A percentile compares a stretch with the other conserved stretches of the same genome.
These are phyloP conservation scores for Lentinula sp. DNA, from an alignment of 768 basidiomycete genomes.

Conservation along the genomic window DNA sequence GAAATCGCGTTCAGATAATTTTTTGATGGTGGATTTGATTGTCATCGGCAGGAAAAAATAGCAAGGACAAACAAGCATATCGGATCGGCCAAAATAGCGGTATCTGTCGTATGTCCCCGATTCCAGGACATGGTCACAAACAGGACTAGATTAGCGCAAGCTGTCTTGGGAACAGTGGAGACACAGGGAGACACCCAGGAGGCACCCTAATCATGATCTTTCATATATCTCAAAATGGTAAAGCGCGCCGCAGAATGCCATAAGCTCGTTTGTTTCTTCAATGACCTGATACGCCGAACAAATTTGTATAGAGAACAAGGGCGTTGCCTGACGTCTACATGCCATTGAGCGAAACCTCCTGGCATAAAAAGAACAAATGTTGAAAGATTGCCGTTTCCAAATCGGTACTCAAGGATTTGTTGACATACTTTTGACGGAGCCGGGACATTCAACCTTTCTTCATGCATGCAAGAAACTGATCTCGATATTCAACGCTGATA, in stretches of 20 bases:
- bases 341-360: not conserved
- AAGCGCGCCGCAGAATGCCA: not conserved
- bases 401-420: not conserved
- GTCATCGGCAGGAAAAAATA: not conserved
- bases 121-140: not conserved
- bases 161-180: not conserved
- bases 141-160: not conserved
- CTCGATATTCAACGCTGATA: not conserved
- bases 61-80: not conserved
- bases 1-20: not conserved
- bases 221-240: conserved; percentile 1
- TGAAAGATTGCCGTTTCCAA: not conserved
- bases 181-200: not conserved
- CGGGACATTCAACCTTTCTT: not conserved
- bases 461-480: not conserved
- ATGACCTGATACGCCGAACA: not conserved
- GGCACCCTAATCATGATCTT: not conserved
- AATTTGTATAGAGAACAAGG: not conserved
- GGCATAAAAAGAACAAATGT: not conserved
- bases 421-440: not conserved
- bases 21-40: not conserved
- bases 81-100: not conserved
- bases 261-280: not conserved
- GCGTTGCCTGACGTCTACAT: not conserved
- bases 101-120: not conserved